These are phyloP conservation scores for Helichrysum umbraculigerum DNA, from an alignment of 129 eudicot species.

Conservation along the genomic window DNA sequence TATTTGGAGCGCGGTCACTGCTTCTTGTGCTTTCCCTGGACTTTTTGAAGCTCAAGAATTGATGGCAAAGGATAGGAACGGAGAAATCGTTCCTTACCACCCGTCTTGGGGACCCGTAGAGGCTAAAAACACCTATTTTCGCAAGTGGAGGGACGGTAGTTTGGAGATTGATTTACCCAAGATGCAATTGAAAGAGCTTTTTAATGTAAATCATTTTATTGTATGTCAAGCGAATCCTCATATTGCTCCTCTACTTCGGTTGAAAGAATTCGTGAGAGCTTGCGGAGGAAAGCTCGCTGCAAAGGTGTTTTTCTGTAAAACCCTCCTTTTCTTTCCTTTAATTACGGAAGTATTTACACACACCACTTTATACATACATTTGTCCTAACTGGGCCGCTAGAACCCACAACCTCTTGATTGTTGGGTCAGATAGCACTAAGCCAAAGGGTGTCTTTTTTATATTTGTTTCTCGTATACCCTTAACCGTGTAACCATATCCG, in stretches of 20 bases:
- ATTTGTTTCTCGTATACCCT: too few relatives aligned
- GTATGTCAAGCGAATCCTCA: slow-evolving; percentile 5
- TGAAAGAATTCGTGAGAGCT: slow-evolving; percentile 1
- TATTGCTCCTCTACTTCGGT: background rate
- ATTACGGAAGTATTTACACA: background rate
- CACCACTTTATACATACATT: too few relatives aligned
- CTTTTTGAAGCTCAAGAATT: background rate
- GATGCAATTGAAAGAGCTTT: background rate
- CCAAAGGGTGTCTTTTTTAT: too few relatives aligned
- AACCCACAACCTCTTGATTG: too few relatives aligned
- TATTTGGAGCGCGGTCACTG: background rate
- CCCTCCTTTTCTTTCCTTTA: background rate
- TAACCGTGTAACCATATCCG: too few relatives aligned
- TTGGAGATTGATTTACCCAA: background rate
- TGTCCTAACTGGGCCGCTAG: too few relatives aligned
- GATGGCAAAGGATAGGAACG: background rate
- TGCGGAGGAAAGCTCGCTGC: background rate
- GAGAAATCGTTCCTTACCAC: background rate
- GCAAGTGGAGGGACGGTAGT: slow-evolving; percentile 8
- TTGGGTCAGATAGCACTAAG: too few relatives aligned
- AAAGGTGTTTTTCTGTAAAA: background rate
- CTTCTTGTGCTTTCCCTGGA: background rate
- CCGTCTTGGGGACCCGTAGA: background rate
- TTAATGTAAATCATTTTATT: background rate
- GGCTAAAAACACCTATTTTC: background rate